Percentiles rank a stretch among this genome's conserved stretches.
Conservation (phyloP, 2,329 filamentous ascomycete genomes). For the Cladosporium halotolerans region DNA sequence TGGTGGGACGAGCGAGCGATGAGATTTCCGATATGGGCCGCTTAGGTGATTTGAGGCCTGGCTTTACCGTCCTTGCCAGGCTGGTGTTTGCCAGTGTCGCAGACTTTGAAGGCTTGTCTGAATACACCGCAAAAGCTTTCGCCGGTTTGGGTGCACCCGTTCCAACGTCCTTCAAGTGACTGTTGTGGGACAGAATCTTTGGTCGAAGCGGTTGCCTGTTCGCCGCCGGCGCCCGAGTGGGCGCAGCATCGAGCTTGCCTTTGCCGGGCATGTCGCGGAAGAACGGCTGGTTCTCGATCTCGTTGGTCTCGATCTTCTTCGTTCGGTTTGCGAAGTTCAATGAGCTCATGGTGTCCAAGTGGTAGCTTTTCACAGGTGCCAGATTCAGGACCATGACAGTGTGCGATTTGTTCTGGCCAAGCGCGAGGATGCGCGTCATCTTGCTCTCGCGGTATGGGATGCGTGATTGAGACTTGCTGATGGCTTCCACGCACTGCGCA, state of each 20-base stretch:
- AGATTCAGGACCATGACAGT: slow-evolving; percentile 99
- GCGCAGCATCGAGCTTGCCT: slow-evolving; percentile 32
- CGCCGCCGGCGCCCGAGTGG: slow-evolving; percentile 30
- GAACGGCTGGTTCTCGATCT: slow-evolving; percentile 91
- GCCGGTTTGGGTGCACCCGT: slow-evolving; percentile 58
- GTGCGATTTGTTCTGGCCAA: slow-evolving; percentile 87
- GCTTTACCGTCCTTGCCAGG: slow-evolving; percentile 14
- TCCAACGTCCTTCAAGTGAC: slow-evolving; percentile 47
- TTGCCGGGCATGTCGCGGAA: slow-evolving; percentile 43
- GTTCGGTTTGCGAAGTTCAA: slow-evolving; percentile 93
- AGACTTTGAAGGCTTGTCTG: slow-evolving; percentile 58
- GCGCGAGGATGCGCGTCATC: slow-evolving; percentile 82
- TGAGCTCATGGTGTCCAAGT: slow-evolving; percentile 97
- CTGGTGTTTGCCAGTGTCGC: slow-evolving; percentile 24
- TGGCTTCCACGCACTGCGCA: slow-evolving; percentile 95
- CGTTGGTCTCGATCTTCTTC: slow-evolving; percentile 99
- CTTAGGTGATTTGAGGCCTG: slow-evolving; percentile 27
- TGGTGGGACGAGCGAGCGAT: slow-evolving; percentile 35
- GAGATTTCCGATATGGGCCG: slow-evolving; percentile 34
- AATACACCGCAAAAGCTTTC: slow-evolving; percentile 83
- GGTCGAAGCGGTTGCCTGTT: slow-evolving; percentile 71
- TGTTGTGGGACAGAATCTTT: slow-evolving; percentile 68
- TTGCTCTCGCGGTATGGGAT: slow-evolving; percentile 98
- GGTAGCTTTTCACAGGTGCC: slow-evolving; percentile 79
- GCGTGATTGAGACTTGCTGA: slow-evolving; percentile 85